Conservation (phyloP, 352 stramenopile species). For the Phytophthora sojae region DNA sequence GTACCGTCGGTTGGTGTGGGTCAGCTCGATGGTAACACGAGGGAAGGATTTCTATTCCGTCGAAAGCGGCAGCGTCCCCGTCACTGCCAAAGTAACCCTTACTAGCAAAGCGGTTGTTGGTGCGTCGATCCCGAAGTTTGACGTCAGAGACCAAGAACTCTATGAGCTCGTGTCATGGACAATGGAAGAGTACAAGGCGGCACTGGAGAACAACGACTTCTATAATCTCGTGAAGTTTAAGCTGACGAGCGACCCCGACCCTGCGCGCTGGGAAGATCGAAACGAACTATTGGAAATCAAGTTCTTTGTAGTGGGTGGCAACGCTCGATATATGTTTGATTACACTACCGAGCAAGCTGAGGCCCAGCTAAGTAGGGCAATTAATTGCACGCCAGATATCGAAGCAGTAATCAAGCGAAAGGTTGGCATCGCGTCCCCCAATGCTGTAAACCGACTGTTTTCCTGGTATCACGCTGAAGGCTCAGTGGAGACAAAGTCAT, state of each 20-base stretch:
- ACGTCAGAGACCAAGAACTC: neutral
- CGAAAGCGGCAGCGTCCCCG: neutral
- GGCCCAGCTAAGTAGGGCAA: neutral
- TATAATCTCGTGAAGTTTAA: neutral
- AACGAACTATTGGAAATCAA: neutral
- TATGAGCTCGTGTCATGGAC: neutral
- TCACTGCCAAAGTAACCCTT: neutral
- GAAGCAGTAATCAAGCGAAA: neutral
- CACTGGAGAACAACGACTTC: neutral
- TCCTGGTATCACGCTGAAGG: neutral
- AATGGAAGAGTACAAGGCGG: neutral
- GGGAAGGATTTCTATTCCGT: neutral
- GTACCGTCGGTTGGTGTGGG: conserved; percentile 1
- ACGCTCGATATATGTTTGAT: neutral
- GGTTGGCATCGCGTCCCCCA: neutral
- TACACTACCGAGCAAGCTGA: neutral
- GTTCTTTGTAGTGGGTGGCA: neutral
- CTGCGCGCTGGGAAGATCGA: neutral
- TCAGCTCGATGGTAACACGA: conserved; percentile 8
- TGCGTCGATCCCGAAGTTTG: neutral
- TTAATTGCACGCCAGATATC: neutral
- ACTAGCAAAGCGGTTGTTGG: neutral
- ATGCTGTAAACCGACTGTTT: neutral
- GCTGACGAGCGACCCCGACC: neutral
- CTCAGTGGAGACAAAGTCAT: neutral